Base-by-base conservation (phyloP, 2,329 filamentous ascomycete species). In the Sarocladiaceae sp. region DNA sequence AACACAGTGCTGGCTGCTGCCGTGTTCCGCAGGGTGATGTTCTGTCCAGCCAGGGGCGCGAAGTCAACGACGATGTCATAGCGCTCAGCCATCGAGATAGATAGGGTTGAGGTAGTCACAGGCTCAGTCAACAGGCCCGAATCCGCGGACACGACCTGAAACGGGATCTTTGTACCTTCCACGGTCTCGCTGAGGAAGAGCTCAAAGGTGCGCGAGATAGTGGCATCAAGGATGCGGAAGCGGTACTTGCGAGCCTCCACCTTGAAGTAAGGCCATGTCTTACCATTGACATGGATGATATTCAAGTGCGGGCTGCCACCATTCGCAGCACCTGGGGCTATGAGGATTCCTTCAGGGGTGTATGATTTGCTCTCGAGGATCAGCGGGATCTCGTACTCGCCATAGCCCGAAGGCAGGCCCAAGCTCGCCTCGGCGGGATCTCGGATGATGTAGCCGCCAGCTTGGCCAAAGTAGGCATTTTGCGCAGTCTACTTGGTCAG, bases 51-150 rank as follows among this genome's bases (percentile, higher is more conserved):
- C 55, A 69, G 77, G 2, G 59, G 54, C 12, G 72, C 62, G 57
- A 84, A 84, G 63, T 83, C 80, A 52, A 83, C 64, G 17, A 83
- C 67, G 20, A 83, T 66, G 57, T 84, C 80, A 57, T 77, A 83
- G 3, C 80, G 72, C 59, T 83, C 80, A 4, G 77, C 80, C 67
- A 80, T 79, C 7, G 76, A 66, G 33, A 81, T 65, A 28, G 69
- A 33, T 28, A 81, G 58, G 15, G 66, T 62, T 17, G 66, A 66
- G 2, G 70, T 65, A 4, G 60, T 57, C 1, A 78, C 72, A 1
- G 79, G 76, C 15, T 65, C 57, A 3, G 65, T 64, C 13, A 81
- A 68, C 1, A 82, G 71, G 8, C 80, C 79, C 12, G 73, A 64
- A 57, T 83, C 80, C 2, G 77, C 79, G 2, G 64, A 79, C 51